Evolutionary conservation across 345 rosid genomes (phyloP), one percentile per base, ranked within the genome.

Genomic region (Crucihimalaya himalaica): DNA sequence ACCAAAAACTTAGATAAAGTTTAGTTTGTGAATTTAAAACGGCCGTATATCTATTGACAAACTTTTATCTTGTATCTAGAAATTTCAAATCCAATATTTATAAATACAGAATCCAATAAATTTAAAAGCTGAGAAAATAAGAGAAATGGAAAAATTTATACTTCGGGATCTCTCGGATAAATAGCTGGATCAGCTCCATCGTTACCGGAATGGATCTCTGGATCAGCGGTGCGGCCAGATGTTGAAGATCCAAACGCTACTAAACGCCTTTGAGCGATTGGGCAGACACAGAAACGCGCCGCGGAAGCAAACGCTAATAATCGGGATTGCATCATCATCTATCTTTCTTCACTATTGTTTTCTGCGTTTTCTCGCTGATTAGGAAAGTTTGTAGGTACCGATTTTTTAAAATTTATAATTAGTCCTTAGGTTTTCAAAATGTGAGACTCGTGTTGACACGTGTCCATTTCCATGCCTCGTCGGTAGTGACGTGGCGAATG

Each of bases 101-200:
- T 21, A 21, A 2, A 21, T 21, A 21, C 23, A 21, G 23, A 21
- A 21, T 21, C 2, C 3, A 21, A 21, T 0, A 21, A 21, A 21
- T 1, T 21, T 21, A 2, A 21, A 21, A 21, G 23, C 23, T 21
- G 23, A 21, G 23, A 50, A 50, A 20, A 11, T 0, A 46, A 4
- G 16, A 20, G 20, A 28, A 27, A 15, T 28, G 8, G 45, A 52
- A 8, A 8, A 6, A 5, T 0, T 16, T 28, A 10, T 18, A 85
- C 87, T 63, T 86, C 83, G 9, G 88, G 84, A 40, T 84, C 80
- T 18, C 75, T 82, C 0, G 84, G 67, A 71, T 68, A 85, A 16
- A 82, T 70, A 6, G 81, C 78, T 8, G 89, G 86, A 70, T 80
- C 82, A 47, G 25, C 68, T 47, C 82, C 89, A 39, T 70, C 70